Evolutionary conservation across 1,284 basidiomycete genomes (phyloP), one percentile per base, ranked within the genome.

Genomic region (Marasmius fiardii): DNA sequence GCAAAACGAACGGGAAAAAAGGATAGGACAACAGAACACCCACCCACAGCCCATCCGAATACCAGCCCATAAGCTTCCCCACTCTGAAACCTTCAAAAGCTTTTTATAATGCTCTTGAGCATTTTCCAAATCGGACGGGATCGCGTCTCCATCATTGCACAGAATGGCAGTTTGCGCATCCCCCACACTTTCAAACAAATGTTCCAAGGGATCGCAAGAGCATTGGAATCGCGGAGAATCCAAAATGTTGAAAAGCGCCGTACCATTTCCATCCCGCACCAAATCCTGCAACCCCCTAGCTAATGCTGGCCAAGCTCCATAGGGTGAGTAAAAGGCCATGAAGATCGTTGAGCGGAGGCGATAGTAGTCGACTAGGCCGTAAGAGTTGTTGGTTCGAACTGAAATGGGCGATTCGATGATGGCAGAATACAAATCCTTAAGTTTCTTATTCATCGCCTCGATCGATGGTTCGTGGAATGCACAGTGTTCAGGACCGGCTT

Each of bases 251-350:
- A 48, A 61, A 39, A 65, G 33, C 14, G 41, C 23, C 18, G 58
- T 58, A 14, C 55, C 64, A 37, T 62, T 58, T 0, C 64, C 64
- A n/a, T n/a, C n/a, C 11, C 16, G 11, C 7, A 41, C 18, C 2
- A 65, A 48, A 16, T 59, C 64, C 0, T 61, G 51, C 0, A 65
- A 54, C 1, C 56, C 62, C 16, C 53, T 33, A 4, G 64, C 64
- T 4, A 65, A 51, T 2, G n/a, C 1, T 0, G 54, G 43, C 23
- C 60, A 65, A 11, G 1, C 14, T 10, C 45, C 51, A 33, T 59
- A 64, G 2, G 64, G 64, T 1, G 44, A 12, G 35, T 60, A 64
- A 14, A 65, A 55, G 7, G 58, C 3, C 0, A 0, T 1, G 49
- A 61, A 61, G 16, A 63, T 57, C 2, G 33, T 43, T 2, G 16